Evolutionary conservation across 1,139 yeast species (phyloP), one percentile per base, ranked within the genome.

Genomic region (Pichia sp.): DNA sequence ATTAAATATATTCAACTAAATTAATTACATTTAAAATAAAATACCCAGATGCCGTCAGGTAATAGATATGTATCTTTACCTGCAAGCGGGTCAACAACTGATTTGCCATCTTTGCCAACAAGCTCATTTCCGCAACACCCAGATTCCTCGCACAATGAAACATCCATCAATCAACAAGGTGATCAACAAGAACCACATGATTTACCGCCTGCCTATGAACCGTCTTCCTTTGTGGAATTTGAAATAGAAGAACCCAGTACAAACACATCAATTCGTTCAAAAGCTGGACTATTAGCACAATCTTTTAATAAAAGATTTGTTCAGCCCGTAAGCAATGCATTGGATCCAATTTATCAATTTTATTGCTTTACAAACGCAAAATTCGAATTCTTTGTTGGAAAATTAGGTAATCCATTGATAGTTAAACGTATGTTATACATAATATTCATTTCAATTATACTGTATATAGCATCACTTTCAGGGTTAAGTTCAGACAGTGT

Each of bases 371-470:
- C 76, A 35, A 68, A 68, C 49, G 58, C 68, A 41, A 72, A 72
- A 42, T 70, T 80, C 48, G 96, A 89, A 56, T 67, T 68, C 39
- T 65, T 73, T 38, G 68, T 90, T 25, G 72, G 82, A 38, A 76
- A 77, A 55, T 57, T 86, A 29, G 96, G 97, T 11, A 89, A 90
- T 62, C 97, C 97, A 1, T 68, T 90, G 48, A 85, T 92, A 47
- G 80, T 89, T 36, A 85, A 85, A 56, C 71, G 97, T 41, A 70
- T 89, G 34, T 63, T 86, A 7, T 88, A 87, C 59, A 85, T 90
- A 20, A 60, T 80, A 4, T 63, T 82, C 45, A 76, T 88, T 54
- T 77, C 88, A 34, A 53, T 70, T 0, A 60, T 84, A 7, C 69
- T 86, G 4, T 81, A 79, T 59, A 62, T 76, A 25, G 73, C 86